Conservation (phyloP, 768 basidiomycete genomes). For the Auricularia cornea region DNA sequence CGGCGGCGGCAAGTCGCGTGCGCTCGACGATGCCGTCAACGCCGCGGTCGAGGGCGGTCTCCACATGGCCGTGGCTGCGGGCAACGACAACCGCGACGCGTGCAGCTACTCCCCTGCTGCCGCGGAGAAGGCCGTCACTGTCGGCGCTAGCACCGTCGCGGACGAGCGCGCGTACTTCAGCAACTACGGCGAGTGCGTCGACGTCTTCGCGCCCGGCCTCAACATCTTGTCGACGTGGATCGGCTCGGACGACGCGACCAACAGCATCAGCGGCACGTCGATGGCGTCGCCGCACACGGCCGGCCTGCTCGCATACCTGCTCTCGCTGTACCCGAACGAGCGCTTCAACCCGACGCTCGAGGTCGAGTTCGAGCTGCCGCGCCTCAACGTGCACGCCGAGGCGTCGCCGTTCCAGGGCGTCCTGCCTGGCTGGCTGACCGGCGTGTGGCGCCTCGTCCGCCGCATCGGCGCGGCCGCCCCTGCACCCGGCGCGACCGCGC, state of each 20-base stretch:
- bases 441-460: constrained; percentile 32
- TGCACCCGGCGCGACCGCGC: constrained; percentile 31
- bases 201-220: constrained; percentile 84
- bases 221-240: constrained; percentile 89
- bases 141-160: constrained; percentile 78
- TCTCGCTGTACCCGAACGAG: constrained; percentile 73
- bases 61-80: constrained; percentile 96
- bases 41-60: constrained; percentile 74
- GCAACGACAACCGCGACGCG: constrained; percentile 65
- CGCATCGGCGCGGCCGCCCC: constrained; percentile 10
- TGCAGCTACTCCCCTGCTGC: constrained; percentile 91
- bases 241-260: constrained; percentile 47
- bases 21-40: constrained; percentile 81
- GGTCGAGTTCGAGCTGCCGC: constrained; percentile 20
- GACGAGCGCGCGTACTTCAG: constrained; percentile 89
- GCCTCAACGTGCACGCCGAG: constrained; percentile 8
- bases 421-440: constrained; percentile 50
- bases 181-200: constrained; percentile 85
- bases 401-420: constrained; percentile 39
- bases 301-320: constrained; percentile 84
- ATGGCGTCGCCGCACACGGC: constrained; percentile 94
- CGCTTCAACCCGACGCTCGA: constrained; percentile 48
- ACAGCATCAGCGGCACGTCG: constrained; percentile 81
- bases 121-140: constrained; percentile 84
- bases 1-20: constrained; percentile 85